Base-by-base conservation (phyloP, 148 eudicot genomes). In the Drosera capensis region DNA sequence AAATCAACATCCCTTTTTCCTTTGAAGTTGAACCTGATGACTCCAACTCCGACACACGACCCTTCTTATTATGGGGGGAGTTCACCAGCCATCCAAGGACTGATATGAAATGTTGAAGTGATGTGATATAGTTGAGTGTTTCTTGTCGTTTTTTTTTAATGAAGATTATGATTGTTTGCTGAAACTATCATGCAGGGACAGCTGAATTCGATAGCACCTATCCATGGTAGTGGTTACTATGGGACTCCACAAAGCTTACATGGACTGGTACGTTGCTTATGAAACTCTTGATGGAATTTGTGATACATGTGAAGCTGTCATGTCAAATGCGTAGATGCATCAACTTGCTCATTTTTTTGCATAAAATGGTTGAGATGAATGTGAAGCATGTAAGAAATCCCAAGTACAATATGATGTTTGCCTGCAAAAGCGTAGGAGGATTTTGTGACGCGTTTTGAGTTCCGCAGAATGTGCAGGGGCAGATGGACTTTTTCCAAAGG, bases 11-110 rank as follows among this genome's bases (percentile, higher is more conserved):
- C 37, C n/a, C 48, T 58, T 56, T 60, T 60, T 40, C 59, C 72
- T 93, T 81, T 80, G 45, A 95, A 84, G 50, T 67, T 90, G 67
- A 80, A 90, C 61, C 66, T 90, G 68, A 78, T 90, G 95, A 95
- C 67, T 52, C 87, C 97, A 23, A 59, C 83, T 5, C 83, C 26
- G 92, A 83, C 48, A 78, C n/a, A n/a, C n/a, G n/a, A n/a, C n/a
- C n/a, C n/a, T n/a, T n/a, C n/a, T n/a, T n/a, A 61, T 49, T 90
- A 78, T 59, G 84, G 75, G 52, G 82, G 77, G 43, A 70, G 64
- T 70, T 94, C 73, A 40, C 84, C 75, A 16, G 48, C 74, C 47
- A 90, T 90, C 42, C 87, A 71, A 55, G 93, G 97, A 54, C 93
- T 84, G 62, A 95, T 90, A 78, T 39, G 70, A 49, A 29, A 38